Base-by-base conservation (phyloP, 2,329 filamentous ascomycete genomes). In the Fusarium sterilihyphosum region DNA sequence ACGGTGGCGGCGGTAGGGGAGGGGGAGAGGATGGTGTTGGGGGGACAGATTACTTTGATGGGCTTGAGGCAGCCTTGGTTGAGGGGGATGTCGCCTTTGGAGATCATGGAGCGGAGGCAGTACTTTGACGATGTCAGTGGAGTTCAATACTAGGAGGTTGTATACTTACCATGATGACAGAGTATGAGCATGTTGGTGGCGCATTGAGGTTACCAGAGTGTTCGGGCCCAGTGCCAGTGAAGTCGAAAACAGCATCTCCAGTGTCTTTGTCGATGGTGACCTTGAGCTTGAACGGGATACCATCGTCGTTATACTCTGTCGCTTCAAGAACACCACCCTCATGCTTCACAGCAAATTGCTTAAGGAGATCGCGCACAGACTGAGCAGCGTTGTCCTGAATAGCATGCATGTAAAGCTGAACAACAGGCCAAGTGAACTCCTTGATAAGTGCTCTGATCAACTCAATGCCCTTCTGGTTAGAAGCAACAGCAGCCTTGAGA, bases 261-360 rank as follows among this genome's bases (percentile, higher is more conserved):
- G 92, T 91, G 0, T 91, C 87, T 1, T 89, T 88, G 78, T 96
- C 90, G 73, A 97, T 96, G 3, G 90, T 92, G 17, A 97, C 88
- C 70, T 91, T 92, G 12, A 97, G 87, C 59, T 88, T 86, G 77
- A 97, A 96, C 0, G 93, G 93, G 16, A 89, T 93, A 33, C 94
- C 94, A 77, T 97, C 94, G 76, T 97, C 94, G 91, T 96, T 96
- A 83, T 91, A 94, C 78, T 97, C 94, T 3, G 92, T 86, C 0
- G 94, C 93, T 13, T 89, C 88, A 1, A 97, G 87, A n/a, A 93
- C 90, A 65, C 90, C 87, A 6, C 92, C 92, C 73, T 90, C 87
- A 74, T 94, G 94, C 31, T 90, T 87, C 71, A 88, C 88, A 77
- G 90, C 88, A n/a, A 96, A 91, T 7, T 89, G 86, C 78, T 92